Base-by-base conservation (phyloP, 1,284 basidiomycete species). In the Mycena citricolor region DNA sequence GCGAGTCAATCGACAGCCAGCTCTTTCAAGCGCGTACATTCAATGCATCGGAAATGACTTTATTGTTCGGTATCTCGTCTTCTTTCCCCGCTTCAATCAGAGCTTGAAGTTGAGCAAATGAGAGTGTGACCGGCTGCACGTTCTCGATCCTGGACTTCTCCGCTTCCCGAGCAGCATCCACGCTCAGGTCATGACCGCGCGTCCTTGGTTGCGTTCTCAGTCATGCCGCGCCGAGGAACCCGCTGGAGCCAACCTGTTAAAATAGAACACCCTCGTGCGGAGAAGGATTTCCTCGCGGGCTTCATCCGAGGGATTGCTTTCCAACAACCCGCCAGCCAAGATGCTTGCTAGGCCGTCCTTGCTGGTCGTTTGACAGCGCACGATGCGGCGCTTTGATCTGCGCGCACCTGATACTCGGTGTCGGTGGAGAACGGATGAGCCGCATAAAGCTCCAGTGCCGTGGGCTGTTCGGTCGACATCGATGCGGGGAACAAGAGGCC, bases 11-110 rank as follows among this genome's bases (percentile, higher is more conserved):
- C n/a, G 8, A 14, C 14, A n/a, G 23, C 16, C 14, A 19, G 28
- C 37, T 25, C 20, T 36, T 23, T 23, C 8, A 21, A 17, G 4
- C 6, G 66, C 78, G 42, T 57, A 86, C 86, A 62, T 81, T 83
- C 24, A 88, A 55, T 2, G 62, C 65, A 24, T 81, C 70, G 0
- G 83, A 77, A 37, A 90, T 86, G 32, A 69, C 47, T 49, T 81
- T 83, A 59, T 88, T 90, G 55, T 89, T 86, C 1, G 86, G 86
- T 22, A 90, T 86, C 58, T 81, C 65, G 54, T 86, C 82, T 2
- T 78, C 76, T 51, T 73, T 77, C 20, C 84, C 84, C 24, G 81
- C 69, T 56, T 86, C 77, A 47, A 90, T 85, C 44, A 90, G 67
- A 31, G 70, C 70, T 54, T 84, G 77, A 35, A 90, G 65, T 60